phyloP scores from a whole-genome alignment of 768 basidiomycete species.

The Lyophyllum semitale region DNA sequence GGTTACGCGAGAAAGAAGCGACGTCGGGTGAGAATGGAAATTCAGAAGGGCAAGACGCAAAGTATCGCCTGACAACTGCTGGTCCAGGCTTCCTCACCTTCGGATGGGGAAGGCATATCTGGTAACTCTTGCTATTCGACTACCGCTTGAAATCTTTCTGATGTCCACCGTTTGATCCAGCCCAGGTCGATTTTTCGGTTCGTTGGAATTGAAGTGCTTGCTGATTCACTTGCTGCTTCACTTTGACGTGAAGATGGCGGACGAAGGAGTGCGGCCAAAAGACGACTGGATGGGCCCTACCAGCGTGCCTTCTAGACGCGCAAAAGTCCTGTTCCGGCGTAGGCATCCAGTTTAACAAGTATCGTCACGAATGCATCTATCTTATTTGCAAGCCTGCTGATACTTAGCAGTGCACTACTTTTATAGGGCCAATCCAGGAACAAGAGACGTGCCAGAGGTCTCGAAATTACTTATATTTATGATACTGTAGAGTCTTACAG shows the following conservation, averaged over 20 bases:
- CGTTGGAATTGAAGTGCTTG: slow-evolving; percentile 43
- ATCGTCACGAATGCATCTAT: too few relatives aligned
- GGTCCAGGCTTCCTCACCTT: slow-evolving; percentile 32
- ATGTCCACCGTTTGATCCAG: slow-evolving; percentile 7
- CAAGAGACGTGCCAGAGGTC: too few relatives aligned
- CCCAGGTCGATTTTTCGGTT: slow-evolving; percentile 46
- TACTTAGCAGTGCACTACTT: too few relatives aligned
- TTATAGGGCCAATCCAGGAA: too few relatives aligned
- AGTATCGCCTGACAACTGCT: slow-evolving; percentile 26
- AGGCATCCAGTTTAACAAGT: too few relatives aligned
- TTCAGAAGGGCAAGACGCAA: slow-evolving; percentile 16
- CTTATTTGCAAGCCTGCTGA: too few relatives aligned
- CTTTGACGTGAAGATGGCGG: slow-evolving; percentile 40
- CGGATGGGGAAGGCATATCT: slow-evolving; percentile 36
- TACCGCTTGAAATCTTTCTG: background rate
- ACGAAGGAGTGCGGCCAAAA: slow-evolving; percentile 24
- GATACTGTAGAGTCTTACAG: too few relatives aligned
- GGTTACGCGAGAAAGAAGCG: slow-evolving; percentile 6
- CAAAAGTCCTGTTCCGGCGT: slow-evolving; percentile 28
- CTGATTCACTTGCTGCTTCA: slow-evolving; percentile 41
- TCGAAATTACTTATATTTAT: too few relatives aligned
- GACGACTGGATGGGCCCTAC: slow-evolving; percentile 25
- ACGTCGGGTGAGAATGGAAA: slow-evolving; percentile 16
- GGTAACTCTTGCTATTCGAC: slow-evolving; percentile 12
- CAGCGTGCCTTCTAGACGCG: slow-evolving; percentile 23